Base-by-base conservation (phyloP, 345 rosid genomes). In the Trapa incisa region DNA sequence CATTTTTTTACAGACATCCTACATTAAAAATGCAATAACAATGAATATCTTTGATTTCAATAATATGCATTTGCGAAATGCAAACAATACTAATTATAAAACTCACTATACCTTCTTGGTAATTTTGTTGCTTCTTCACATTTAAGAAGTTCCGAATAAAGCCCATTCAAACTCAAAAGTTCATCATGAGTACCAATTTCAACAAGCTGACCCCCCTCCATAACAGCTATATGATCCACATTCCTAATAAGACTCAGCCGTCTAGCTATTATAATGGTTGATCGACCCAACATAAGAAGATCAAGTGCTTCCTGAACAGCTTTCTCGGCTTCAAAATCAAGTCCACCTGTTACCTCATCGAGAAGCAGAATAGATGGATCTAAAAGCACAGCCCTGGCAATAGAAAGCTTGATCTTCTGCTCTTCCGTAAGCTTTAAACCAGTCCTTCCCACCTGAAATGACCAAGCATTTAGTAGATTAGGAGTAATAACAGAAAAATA, bases 131-230 rank as follows among this genome's bases (percentile, higher is more conserved):
- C 97, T 79, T 92, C 98, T 82, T 92, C 98, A 75, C 96, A 87
- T 79, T 85, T 89, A n/a, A 92, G 89, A 80, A 92, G 97, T 77
- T 92, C 98, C 13, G 96, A 89, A 73, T 92, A 92, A 68, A 92
- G 80, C 54, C 91, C 91, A 77, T 84, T 86, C 71, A 82, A 77
- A 73, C 71, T 78, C 71, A 85, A 73, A 48, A 92, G 68, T 77
- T 92, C 98, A 68, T 92, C 97, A 74, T 92, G 98, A 48, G 98
- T 92, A 61, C 98, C 98, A 89, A 92, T 88, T 80, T 92, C 98
- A 78, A 92, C 87, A 56, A 92, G 98, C 77, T 83, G 97, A 9
- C 98, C 98, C 75, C 89, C 98, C 79, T 92, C 98, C 98, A 92
- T 89, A 68, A 89, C 97, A 43, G 98, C 93, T 67, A 92, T 92